Conservation (phyloP, 148 eudicot species). For the Silene conica region DNA sequence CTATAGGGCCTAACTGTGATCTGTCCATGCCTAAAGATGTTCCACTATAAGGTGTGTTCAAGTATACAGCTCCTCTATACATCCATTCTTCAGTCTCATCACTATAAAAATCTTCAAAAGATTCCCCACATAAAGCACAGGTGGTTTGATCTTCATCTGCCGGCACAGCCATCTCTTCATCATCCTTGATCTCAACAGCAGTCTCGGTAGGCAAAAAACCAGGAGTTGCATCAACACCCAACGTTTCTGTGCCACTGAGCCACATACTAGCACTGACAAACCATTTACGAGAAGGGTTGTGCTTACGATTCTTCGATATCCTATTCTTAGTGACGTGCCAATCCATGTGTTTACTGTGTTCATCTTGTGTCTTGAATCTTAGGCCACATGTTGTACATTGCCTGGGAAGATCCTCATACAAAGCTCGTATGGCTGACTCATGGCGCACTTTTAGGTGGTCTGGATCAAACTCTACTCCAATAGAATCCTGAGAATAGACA, state of each 20-base stretch:
- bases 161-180: conserved; percentile 83
- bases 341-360: conserved; percentile 97
- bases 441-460: conserved; percentile 84
- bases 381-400: conserved; percentile 94
- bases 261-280: conserved; percentile 78
- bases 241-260: conserved; percentile 88
- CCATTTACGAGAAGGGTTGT: conserved; percentile 95
- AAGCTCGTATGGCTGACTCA: conserved; percentile 58
- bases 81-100: conserved; percentile 98
- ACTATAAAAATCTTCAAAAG: conserved; percentile 86
- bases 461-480: conserved; percentile 79
- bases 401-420: conserved; percentile 82
- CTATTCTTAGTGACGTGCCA: conserved; percentile 96
- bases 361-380: conserved; percentile 86
- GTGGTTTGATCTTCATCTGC: conserved; percentile 86
- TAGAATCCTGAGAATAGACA: conserved; percentile 46
- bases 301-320: conserved; percentile 76
- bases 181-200: conserved; percentile 61
- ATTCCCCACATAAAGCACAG: conserved; percentile 92
- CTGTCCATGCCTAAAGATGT: conserved; percentile 57
- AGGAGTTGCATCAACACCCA: conserved; percentile 75
- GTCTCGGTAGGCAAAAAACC: conserved; percentile 74
- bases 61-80: conserved; percentile 89
- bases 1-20: conserved; percentile 85
- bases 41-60: conserved; percentile 62